phyloP scores from a whole-genome alignment of 2,329 filamentous ascomycete genomes.

The Lachnellula suecica region DNA sequence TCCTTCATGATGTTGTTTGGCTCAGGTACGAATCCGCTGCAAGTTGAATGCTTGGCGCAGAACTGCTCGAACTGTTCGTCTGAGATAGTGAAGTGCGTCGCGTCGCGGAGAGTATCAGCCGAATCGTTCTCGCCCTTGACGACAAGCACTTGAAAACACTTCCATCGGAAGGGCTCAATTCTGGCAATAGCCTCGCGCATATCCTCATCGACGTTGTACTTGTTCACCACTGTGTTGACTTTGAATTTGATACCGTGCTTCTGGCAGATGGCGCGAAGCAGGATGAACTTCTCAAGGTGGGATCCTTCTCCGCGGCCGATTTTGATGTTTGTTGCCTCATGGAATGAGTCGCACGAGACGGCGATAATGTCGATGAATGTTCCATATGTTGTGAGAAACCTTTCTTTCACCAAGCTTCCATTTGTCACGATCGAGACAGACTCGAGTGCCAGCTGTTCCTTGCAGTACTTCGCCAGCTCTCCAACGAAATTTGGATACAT shows the following conservation, averaged over 20 bases:
- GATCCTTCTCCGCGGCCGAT: conserved; percentile 50
- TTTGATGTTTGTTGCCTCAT: conserved; percentile 46
- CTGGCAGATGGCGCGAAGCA: conserved; percentile 45
- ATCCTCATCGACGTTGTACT: conserved; percentile 47
- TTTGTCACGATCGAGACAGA: conserved; percentile 54
- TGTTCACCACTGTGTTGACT: conserved; percentile 47
- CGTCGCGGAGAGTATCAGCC: conserved; percentile 38
- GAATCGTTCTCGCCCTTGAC: conserved; percentile 53
- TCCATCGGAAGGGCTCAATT: conserved; percentile 52
- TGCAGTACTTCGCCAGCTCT: conserved; percentile 46
- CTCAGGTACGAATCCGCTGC: conserved; percentile 46
- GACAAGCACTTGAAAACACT: conserved; percentile 53
- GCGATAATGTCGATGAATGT: conserved; percentile 52
- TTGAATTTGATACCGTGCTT: conserved; percentile 53
- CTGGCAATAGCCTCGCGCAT: conserved; percentile 40
- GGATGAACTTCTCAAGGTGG: conserved; percentile 23
- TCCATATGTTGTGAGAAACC: conserved; percentile 42
- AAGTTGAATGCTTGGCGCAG: conserved; percentile 42
- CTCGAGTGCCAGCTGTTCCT: conserved; percentile 47
- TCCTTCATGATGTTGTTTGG: conserved; percentile 48
- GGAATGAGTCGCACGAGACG: conserved; percentile 55
- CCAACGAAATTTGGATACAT: conserved; percentile 45
- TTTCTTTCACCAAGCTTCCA: conserved; percentile 45
- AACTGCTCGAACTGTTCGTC: conserved; percentile 47
- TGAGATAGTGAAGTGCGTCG: conserved; percentile 43